Percentiles rank a stretch among this genome's conserved stretches.
Conservation (phyloP, 495 filamentous ascomycete genomes). For the Choiromyces venosus region DNA sequence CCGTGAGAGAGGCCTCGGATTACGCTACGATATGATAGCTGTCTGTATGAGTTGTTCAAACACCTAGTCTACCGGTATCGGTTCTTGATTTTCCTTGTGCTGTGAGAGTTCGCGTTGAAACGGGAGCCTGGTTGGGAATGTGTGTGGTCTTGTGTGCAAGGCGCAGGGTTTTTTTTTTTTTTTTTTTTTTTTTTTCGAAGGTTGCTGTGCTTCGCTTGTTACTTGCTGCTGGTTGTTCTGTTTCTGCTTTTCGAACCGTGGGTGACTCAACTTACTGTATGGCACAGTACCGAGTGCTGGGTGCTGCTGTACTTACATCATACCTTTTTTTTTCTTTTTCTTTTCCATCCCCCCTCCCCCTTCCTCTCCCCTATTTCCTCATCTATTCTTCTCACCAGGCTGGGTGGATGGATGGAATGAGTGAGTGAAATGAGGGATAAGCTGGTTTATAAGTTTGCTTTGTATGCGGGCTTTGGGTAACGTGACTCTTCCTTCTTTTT, state of each 20-base stretch:
- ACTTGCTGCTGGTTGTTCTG: no score
- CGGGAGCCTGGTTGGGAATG: background rate
- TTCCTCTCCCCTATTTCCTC: background rate
- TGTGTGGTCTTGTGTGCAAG: background rate
- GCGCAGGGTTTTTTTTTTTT: slow-evolving; percentile 3
- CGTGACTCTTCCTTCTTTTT: background rate
- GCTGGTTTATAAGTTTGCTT: background rate
- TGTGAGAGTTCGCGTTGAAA: slow-evolving; percentile 1
- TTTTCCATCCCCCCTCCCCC: background rate
- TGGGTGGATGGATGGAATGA: background rate
- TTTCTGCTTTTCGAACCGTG: background rate
- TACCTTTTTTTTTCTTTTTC: background rate
- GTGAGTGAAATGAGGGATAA: background rate
- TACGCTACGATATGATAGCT: slow-evolving; percentile 15
- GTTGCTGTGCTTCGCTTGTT: no score
- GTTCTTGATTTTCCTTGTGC: background rate
- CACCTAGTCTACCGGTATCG: background rate
- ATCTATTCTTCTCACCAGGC: background rate
- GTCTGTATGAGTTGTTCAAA: slow-evolving; percentile 5
- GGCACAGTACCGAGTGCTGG: background rate
- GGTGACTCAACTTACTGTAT: slow-evolving; percentile 1
- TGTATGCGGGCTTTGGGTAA: background rate
- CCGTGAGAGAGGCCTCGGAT: slow-evolving; percentile 1
- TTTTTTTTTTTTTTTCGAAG: background rate
- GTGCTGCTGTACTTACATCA: background rate